phyloP scores from a whole-genome alignment of 345 rosid species.

The Populus tremula region DNA sequence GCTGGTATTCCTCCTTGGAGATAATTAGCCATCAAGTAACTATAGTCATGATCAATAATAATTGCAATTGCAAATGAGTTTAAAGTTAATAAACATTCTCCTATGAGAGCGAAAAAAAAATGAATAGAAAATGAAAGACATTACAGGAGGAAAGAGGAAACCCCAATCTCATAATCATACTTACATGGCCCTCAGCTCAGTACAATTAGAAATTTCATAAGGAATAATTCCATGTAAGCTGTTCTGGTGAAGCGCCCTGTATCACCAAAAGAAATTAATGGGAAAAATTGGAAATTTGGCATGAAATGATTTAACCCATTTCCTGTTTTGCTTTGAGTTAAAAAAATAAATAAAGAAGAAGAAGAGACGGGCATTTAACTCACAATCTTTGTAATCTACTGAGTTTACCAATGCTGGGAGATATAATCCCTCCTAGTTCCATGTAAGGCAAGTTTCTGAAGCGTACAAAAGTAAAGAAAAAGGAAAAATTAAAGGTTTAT shows the following conservation, averaged over 20 bases:
- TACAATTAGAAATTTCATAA: slow-evolving; percentile 68
- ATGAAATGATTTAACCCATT: not conserved
- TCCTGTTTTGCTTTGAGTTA: not conserved
- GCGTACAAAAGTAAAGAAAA: slow-evolving; percentile 7
- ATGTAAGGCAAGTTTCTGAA: slow-evolving; percentile 83
- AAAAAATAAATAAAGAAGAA: not conserved
- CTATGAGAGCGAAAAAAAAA: no score
- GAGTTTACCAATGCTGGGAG: slow-evolving; percentile 91
- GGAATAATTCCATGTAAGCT: slow-evolving; percentile 85
- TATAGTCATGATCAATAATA: slow-evolving; percentile 20
- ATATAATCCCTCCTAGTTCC: slow-evolving; percentile 81
- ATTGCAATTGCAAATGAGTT: no score
- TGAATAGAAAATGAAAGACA: not conserved
- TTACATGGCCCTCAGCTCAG: slow-evolving; percentile 88
- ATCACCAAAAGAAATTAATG: not conserved
- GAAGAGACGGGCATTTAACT: slow-evolving; percentile 30
- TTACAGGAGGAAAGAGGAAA: not conserved
- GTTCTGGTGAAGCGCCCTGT: slow-evolving; percentile 90
- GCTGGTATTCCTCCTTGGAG: slow-evolving; percentile 91
- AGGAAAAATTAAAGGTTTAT: not conserved
- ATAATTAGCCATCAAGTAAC: slow-evolving; percentile 87
- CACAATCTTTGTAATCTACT: slow-evolving; percentile 75
- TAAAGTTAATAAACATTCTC: not conserved
- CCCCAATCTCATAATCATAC: slow-evolving; percentile 19
- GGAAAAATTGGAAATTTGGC: not conserved